Evolutionary conservation across 257 asterid species (phyloP), one percentile per base, ranked within the genome.

Genomic region (Solanum sejunctum): DNA sequence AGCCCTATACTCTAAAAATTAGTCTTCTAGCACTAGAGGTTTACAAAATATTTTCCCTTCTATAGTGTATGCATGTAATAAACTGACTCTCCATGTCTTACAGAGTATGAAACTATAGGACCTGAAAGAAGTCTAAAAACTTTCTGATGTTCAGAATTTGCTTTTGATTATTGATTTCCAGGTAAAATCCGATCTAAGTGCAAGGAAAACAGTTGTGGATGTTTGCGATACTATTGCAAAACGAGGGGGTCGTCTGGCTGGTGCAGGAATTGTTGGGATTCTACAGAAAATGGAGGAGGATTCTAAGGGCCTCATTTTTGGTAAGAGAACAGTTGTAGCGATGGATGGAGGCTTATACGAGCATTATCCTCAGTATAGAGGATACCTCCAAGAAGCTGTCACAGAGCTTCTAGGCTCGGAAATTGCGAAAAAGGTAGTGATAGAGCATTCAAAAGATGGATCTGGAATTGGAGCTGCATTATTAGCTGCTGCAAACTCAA

Each of bases 321-420:
- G 96, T 49, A 93, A 92, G 88, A 90, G 95, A 70, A 89, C 95
- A 28, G 97, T 91, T 21, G 97, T 94, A 90, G 98, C 98, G 0
- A 93, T 93, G 96, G 98, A 94, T 56, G 98, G 98, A 18, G 97
- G 97, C 7, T 85, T 94, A 84, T 94, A 94, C 23, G 98, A 94
- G 86, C 91, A 94, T 84, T 92, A 92, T 85, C 96, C 94, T 2
- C 96, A 93, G 39, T 93, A 94, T 87, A 88, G 92, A 84, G 87
- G 54, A 8, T 90, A 93, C 86, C 92, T 94, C 43, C 93, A 90
- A 83, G 95, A 91, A 63, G 93, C 94, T 6, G 95, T 93, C 26
- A 58, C 72, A 1, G 97, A 94, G 88, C 93, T 94, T 81, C 88
- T 94, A 5, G 96, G 98, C 70, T 47, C 85, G 0, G 93, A 91